Evolutionary conservation across 2,329 filamentous ascomycete genomes (phyloP), one percentile per base, ranked within the genome.

Genomic region (Hypoxylon sp.): DNA sequence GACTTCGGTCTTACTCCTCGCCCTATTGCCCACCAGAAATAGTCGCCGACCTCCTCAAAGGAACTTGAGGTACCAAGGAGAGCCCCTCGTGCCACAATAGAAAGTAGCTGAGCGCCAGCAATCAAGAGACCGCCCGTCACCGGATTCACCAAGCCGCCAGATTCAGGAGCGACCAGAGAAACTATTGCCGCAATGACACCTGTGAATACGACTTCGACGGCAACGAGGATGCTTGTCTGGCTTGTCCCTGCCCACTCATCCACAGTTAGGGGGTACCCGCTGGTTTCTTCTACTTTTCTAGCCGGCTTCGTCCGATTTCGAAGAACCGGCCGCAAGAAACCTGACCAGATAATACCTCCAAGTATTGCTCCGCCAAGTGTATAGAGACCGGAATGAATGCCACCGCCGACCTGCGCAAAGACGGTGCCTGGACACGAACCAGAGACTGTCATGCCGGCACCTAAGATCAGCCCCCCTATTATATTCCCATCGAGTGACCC

Each of bases 371-470:
- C 90, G 0, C 79, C 78, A 1, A 91, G 78, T 0, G 86, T 85
- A 59, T 83, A 85, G 42, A 83, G 75, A 0, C 87, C 88, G 0
- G 86, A 84, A 1, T 74, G 78, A 2, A 89, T 80, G 1, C 87
- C 85, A 11, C 84, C 80, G 1, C 84, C 88, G 10, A 88, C 74
- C 77, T 92, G 90, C 0, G 86, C 85, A 53, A 91, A 84, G 5
- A 91, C 83, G 0, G 89, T 91, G 0, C 90, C 90, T 0, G 90
- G 89, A 66, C 90, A 92, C 0, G 89, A 86, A 8, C 89, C 89
- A 0, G 89, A 86, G 14, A 91, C 79, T 5, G 87, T 84, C 89
- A 92, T 91, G 61, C 90, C 90, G n/a, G 85, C 77, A 37, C 90
- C 90, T 26, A 91, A 84, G 2, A 91, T 78, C 14, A 82, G 74